A percentile compares a stretch with the other conserved stretches of the same genome.
phyloP scores from a whole-genome alignment of 306 rosid genomes.

The Crotalaria pallida region DNA sequence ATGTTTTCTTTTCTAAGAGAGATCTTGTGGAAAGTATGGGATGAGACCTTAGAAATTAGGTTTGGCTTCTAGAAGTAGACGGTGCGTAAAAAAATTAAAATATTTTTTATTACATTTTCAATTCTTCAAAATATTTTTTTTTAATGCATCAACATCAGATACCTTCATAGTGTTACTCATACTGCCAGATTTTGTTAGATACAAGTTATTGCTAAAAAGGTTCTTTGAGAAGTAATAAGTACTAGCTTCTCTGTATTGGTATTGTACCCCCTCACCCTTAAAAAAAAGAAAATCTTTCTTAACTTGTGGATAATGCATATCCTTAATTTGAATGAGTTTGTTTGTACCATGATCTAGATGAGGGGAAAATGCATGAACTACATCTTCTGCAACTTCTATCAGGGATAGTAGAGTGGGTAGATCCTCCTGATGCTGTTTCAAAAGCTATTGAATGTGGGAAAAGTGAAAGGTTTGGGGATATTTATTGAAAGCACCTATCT shows the following conservation, averaged over 20 bases:
- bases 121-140: background rate
- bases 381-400: constrained; percentile 78
- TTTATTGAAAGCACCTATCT: constrained; percentile 11
- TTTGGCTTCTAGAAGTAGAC: constrained; percentile 12
- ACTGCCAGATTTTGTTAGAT: background rate
- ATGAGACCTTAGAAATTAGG: background rate
- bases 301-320: background rate
- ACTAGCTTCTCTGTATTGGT: constrained; percentile 5
- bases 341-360: constrained; percentile 48
- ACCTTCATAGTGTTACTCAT: background rate
- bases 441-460: constrained; percentile 72
- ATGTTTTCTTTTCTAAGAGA: background rate
- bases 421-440: constrained; percentile 82
- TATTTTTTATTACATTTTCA: background rate
- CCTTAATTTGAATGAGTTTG: constrained; percentile 23
- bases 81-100: background rate
- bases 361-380: constrained; percentile 65
- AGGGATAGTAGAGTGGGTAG: constrained; percentile 85
- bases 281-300: background rate
- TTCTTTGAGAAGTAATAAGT: constrained; percentile 2
- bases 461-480: constrained; percentile 69
- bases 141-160: background rate
- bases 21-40: constrained; percentile 6
- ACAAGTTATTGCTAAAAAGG: background rate
- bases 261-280: background rate